Base-by-base conservation (phyloP, 2,329 filamentous ascomycete genomes). In the Nemania bipapillata region DNA sequence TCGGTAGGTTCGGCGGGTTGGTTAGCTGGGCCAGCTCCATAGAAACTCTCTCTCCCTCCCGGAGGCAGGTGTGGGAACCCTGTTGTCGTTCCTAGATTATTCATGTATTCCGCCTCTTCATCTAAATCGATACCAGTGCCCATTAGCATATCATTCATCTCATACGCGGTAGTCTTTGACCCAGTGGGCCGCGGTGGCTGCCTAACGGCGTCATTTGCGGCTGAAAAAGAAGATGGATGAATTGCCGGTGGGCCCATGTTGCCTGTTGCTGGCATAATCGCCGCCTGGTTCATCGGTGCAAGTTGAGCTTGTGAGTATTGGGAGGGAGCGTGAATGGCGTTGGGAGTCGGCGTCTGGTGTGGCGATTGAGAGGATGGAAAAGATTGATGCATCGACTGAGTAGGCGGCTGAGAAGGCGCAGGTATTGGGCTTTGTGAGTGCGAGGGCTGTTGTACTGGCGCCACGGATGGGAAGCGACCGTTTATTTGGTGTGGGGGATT, bases 41-140 rank as follows among this genome's bases (percentile, higher is more conserved):
- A 91, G 69, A 91, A 89, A 3, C 84, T 87, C 5, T 83, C 81
- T 71, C 86, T 86, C 47, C 83, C 79, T 12, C 87, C 86, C 1
- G 88, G 81, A 7, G 85, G 81, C 69, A 90, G 87, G 24, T 87
- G 81, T 15, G 83, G 82, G 69, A 86, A 87, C 15, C 90, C 82
- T 54, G 85, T 83, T 75, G 85, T 80, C 59, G 85, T 80, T 73
- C 89, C 83, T 61, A 89, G 84, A 67, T 89, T 89, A 52, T 92
- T 90, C 79, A 96, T 85, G 72, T 89, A 92, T 74, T 94, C 92
- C 76, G 96, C 93, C 79, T 97, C 94, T 72, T 93, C 93, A 66
- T 91, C 90, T 54, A 97, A 81, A 82, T 97, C 92, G 71, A 97
- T 93, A 57, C 93, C 94, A 17, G 93, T 95, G 20, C 92, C 92